Base-by-base conservation (phyloP, 2,329 filamentous ascomycete genomes). In the Ceratocystis papillata region DNA sequence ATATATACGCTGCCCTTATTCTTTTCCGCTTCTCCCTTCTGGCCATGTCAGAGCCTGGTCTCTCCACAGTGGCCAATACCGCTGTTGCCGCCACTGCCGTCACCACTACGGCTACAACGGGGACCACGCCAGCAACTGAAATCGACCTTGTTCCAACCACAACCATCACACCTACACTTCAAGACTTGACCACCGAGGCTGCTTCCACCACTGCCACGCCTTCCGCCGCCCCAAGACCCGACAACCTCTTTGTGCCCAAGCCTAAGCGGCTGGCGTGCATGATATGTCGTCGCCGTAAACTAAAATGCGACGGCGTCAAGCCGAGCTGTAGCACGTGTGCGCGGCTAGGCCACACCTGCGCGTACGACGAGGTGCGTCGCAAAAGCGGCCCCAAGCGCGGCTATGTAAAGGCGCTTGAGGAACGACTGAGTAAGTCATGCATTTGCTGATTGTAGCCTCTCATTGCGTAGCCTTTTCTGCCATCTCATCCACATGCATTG, bases 201-300 rank as follows among this genome's bases (percentile, higher is more conserved):
- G 12, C 70, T 70, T 71, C 76, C 61, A 73, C 74, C 65, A 76
- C 76, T 67, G 71, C 73, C 68, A 70, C 73, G 66, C 69, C 70
- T 41, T 68, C 74, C 65, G 72, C 74, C 66, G 77, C 77, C 67
- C 78, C 79, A 68, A 75, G 75, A 67, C 72, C 75, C 68, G 81
- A 82, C 70, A 85, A 86, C 69, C 75, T 78, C 62, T 80, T 75
- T 71, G 80, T 90, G 25, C 87, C 88, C 62, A 89, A 89, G 72
- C 86, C 87, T n/a, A 97, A 97, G 80, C 85, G 93, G 70, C 88
- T 97, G 72, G 94, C 94, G 46, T 99, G 94, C 75, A 89, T 96
- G 73, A 86, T 97, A 69, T 99, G 94, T 74, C 83, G 93, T 72
- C 94, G 92, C 77, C 83, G 93, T 73, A 97, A 97, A 77, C 79